phyloP scores from a whole-genome alignment of 2,329 filamentous ascomycete species.

The Cytospora schulzeri region DNA sequence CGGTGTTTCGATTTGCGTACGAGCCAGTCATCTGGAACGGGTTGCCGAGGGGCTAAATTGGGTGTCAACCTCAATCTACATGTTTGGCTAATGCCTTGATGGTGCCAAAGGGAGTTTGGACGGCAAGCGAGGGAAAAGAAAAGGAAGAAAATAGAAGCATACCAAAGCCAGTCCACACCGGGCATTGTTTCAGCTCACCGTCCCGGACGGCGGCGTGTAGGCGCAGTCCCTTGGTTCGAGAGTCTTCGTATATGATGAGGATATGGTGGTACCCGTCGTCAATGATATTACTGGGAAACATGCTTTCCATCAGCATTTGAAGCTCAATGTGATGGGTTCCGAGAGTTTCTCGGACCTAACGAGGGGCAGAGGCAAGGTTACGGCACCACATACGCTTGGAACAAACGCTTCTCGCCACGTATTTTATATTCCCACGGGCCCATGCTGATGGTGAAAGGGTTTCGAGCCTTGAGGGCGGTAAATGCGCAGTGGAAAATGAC shows the following conservation, averaged over 20 bases:
- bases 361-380: too few species aligned
- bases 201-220: conserved; percentile 59
- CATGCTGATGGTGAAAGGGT: conserved; percentile 47
- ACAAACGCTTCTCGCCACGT: conserved; percentile 52
- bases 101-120: too few species aligned
- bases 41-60: conserved; percentile 57
- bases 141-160: conserved; percentile 31
- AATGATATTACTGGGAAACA: conserved; percentile 50
- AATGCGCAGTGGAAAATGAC: conserved; percentile 63
- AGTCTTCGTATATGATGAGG: conserved; percentile 57
- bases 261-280: conserved; percentile 58
- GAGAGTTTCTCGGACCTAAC: too few species aligned
- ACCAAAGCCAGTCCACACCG: conserved; percentile 68
- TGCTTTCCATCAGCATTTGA: background rate
- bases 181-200: conserved; percentile 56
- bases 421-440: conserved; percentile 49
- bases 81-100: background rate
- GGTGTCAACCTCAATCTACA: background rate
- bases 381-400: conserved; percentile 53
- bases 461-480: conserved; percentile 56
- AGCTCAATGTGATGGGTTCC: background rate
- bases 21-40: conserved; percentile 53
- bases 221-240: conserved; percentile 49
- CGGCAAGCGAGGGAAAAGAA: too few species aligned
- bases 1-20: conserved; percentile 48